Evolutionary conservation across 306 rosid genomes (phyloP).

Genomic region (Calophaca sinica): DNA sequence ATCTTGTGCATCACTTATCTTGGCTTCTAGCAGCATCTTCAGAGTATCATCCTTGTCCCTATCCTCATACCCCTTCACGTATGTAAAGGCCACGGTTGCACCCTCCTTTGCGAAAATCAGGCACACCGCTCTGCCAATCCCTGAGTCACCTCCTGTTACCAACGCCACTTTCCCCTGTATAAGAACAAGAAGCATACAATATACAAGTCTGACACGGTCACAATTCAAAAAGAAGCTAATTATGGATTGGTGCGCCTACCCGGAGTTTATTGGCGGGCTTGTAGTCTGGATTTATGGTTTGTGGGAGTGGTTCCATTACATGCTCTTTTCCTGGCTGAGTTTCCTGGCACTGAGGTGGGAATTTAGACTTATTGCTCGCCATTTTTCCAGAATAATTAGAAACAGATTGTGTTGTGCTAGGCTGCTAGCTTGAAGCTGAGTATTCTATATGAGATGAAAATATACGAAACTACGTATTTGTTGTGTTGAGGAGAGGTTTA

Average conservation of each 20-base stretch:
- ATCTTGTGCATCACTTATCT: constrained; percentile 48
- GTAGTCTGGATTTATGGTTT: constrained; percentile 49
- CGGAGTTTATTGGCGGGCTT: constrained; percentile 60
- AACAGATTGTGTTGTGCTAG: not conserved
- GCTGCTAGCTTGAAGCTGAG: not conserved
- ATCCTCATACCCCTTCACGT: constrained; percentile 65
- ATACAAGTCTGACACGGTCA: no score
- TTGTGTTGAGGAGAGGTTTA: constrained; percentile 4
- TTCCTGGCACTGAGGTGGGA: constrained; percentile 61
- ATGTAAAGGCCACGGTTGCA: constrained; percentile 67
- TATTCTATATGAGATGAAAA: not conserved
- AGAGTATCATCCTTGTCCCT: constrained; percentile 58
- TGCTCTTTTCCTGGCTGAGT: constrained; percentile 66
- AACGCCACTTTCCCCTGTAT: constrained; percentile 66
- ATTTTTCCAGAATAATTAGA: constrained; percentile 40
- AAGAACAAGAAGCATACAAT: not conserved
- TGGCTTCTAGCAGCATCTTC: constrained; percentile 48
- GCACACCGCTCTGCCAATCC: constrained; percentile 65
- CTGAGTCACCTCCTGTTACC: constrained; percentile 74
- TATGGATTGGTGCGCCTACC: constrained; percentile 34
- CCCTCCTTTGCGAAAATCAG: constrained; percentile 58
- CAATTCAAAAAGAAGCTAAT: no score
- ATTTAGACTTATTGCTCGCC: constrained; percentile 50
- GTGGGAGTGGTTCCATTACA: constrained; percentile 62
- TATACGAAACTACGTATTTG: constrained; percentile 27